phyloP scores from a whole-genome alignment of 1,139 yeast genomes.

The Taphrina populina region DNA sequence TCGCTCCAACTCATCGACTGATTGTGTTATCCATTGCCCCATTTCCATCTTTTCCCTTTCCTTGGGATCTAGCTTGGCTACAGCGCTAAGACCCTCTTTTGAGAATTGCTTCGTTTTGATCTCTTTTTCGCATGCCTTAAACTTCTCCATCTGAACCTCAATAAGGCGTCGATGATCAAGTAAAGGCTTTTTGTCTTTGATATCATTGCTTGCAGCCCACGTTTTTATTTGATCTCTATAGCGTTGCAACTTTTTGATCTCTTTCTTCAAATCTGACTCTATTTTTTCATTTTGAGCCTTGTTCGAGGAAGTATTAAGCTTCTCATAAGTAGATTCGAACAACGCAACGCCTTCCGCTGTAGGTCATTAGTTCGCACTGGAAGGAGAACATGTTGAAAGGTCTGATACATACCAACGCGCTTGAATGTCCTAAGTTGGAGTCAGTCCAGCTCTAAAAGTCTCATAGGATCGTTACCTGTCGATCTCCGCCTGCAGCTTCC shows the following conservation, averaged over 20 bases:
- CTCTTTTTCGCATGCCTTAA: slow-evolving; percentile 89
- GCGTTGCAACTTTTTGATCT: slow-evolving; percentile 90
- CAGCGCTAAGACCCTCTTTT: slow-evolving; percentile 82
- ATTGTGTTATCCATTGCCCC: slow-evolving; percentile 65
- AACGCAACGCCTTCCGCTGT: slow-evolving; percentile 62
- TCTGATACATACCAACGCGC: slow-evolving; percentile 25
- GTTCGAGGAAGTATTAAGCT: slow-evolving; percentile 76
- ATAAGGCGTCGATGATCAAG: slow-evolving; percentile 79
- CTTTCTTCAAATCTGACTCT: slow-evolving; percentile 88
- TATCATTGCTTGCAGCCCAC: slow-evolving; percentile 91
- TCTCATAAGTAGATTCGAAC: slow-evolving; percentile 84
- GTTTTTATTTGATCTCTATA: slow-evolving; percentile 93
- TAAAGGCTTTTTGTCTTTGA: slow-evolving; percentile 79
- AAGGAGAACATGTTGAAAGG: not conserved
- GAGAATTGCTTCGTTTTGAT: slow-evolving; percentile 95
- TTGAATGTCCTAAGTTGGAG: slow-evolving; percentile 17
- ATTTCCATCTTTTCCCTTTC: slow-evolving; percentile 79
- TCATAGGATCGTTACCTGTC: slow-evolving; percentile 58
- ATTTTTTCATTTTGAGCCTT: slow-evolving; percentile 90
- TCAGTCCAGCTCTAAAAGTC: not conserved
- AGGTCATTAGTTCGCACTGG: not conserved
- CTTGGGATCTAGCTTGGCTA: slow-evolving; percentile 68
- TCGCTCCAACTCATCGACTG: slow-evolving; percentile 77
- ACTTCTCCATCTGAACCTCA: slow-evolving; percentile 94
- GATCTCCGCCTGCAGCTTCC: slow-evolving; percentile 71